phyloP scores from a whole-genome alignment of 2,329 filamentous ascomycete species.

The Colletotrichum musicola region DNA sequence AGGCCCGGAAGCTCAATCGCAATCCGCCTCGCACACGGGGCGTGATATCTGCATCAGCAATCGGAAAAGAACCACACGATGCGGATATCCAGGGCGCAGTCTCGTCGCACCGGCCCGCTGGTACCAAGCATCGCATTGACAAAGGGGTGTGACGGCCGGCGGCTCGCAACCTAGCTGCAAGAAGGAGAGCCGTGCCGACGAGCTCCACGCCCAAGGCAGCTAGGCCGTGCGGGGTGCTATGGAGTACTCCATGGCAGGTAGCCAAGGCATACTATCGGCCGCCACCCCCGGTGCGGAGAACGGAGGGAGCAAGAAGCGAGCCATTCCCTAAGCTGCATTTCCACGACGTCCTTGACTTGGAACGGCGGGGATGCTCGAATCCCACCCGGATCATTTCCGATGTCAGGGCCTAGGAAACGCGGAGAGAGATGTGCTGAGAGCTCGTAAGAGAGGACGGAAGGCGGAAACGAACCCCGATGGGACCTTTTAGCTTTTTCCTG shows the following conservation, averaged over 20 bases:
- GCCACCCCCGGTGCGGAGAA: conserved; percentile 21
- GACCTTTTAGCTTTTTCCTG: background rate
- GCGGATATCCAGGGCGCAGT: conserved; percentile 5
- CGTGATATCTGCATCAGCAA: background rate
- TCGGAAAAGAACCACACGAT: conserved; percentile 1
- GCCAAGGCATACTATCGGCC: conserved; percentile 21
- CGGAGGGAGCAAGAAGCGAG: conserved; percentile 26
- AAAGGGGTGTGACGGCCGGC: background rate
- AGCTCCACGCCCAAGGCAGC: conserved; percentile 2
- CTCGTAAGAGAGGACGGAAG: background rate
- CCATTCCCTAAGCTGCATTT: conserved; percentile 25
- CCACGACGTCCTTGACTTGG: conserved; percentile 5
- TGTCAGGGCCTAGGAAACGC: conserved; percentile 1
- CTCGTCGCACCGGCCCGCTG: background rate
- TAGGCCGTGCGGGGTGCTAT: conserved; percentile 5
- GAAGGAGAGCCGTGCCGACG: background rate
- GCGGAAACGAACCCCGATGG: conserved; percentile 14
- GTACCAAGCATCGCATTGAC: background rate
- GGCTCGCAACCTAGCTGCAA: background rate
- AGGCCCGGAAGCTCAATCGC: background rate
- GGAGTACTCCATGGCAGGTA: conserved; percentile 17
- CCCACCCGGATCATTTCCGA: conserved; percentile 17
- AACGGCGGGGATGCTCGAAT: background rate
- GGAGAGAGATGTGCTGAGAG: background rate
- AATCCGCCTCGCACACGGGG: background rate